Conservation (phyloP, 1,284 basidiomycete genomes). For the Cystobasidiaceae sp. region DNA sequence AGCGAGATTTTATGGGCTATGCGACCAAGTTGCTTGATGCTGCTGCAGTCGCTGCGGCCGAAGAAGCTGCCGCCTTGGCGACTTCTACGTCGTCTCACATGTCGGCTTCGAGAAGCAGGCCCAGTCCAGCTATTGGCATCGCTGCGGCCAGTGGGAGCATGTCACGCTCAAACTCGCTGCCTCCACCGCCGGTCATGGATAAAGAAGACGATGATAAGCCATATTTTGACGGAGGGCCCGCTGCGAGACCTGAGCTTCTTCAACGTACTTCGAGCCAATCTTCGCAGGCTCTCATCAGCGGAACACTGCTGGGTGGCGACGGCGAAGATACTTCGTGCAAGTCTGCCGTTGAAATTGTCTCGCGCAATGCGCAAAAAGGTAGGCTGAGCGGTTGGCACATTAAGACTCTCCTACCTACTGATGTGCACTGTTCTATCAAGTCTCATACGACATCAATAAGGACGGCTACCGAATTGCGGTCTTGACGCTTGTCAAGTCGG, state of each 20-base stretch:
- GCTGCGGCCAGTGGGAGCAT: not conserved
- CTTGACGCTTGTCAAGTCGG: conserved; percentile 82
- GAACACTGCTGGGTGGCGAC: conserved; percentile 47
- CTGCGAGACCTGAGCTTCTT: conserved; percentile 17
- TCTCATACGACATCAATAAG: conserved; percentile 87
- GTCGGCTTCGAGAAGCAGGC: too few relatives aligned
- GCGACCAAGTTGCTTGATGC: conserved; percentile 18
- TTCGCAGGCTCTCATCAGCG: conserved; percentile 4
- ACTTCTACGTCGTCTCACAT: not conserved
- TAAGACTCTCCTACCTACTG: not conserved
- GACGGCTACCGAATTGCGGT: conserved; percentile 79
- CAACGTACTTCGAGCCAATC: conserved; percentile 9
- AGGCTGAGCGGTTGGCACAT: conserved; percentile 37
- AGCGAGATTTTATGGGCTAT: conserved; percentile 15
- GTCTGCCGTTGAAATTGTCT: conserved; percentile 84
- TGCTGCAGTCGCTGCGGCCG: not conserved
- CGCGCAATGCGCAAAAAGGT: conserved; percentile 82
- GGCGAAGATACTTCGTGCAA: conserved; percentile 65
- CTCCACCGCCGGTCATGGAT: conserved; percentile 22
- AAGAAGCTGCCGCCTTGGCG: not conserved
- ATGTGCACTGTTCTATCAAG: conserved; percentile 49
- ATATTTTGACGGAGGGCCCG: conserved; percentile 25
- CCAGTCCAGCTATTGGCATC: not conserved
- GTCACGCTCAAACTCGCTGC: conserved; percentile 36
- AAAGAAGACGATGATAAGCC: not conserved